Percentiles rank a stretch among this genome's conserved stretches.
These are phyloP conservation scores for Dysphania ambrosioides DNA, from an alignment of 148 eudicot species.

Conservation along the genomic window DNA sequence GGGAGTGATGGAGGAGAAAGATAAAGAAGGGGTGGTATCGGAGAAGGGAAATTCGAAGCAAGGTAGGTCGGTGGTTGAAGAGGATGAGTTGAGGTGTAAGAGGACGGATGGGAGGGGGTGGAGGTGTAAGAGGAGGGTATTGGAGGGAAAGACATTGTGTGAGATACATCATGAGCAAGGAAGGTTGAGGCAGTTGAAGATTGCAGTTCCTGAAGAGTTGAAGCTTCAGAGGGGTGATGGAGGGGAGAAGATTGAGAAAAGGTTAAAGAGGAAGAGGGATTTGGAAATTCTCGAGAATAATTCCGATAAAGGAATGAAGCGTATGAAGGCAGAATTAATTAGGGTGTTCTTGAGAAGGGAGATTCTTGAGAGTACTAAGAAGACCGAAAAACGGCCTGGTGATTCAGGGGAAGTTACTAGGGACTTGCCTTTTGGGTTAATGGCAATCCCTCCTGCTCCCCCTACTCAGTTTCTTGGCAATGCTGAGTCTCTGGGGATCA, in stretches of 20 bases:
- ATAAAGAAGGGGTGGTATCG: background rate
- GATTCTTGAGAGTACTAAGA: conserved; percentile 65
- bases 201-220: conserved; percentile 64
- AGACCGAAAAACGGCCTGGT: conserved; percentile 27
- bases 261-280: conserved; percentile 28
- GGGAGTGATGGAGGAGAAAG: background rate
- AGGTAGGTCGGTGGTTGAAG: conserved; percentile 25
- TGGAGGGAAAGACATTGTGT: conserved; percentile 67
- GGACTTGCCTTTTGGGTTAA: conserved; percentile 70
- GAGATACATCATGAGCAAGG: conserved; percentile 75
- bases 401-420: conserved; percentile 36
- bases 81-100: conserved; percentile 61
- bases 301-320: conserved; percentile 60
- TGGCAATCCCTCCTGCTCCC: conserved; percentile 62
- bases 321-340: conserved; percentile 73
- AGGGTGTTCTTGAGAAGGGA: conserved; percentile 63
- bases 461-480: conserved; percentile 34
- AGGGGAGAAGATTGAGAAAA: conserved; percentile 27
- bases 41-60: background rate
- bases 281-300: conserved; percentile 32
- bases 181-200: conserved; percentile 55
- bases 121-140: conserved; percentile 68
- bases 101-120: conserved; percentile 83
- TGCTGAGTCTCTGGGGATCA: conserved; percentile 49
- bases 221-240: conserved; percentile 49